Percentiles rank a stretch among this genome's conserved stretches.
phyloP scores from a whole-genome alignment of 2,329 filamentous ascomycete species.

The Ceratocystis harringtonii region DNA sequence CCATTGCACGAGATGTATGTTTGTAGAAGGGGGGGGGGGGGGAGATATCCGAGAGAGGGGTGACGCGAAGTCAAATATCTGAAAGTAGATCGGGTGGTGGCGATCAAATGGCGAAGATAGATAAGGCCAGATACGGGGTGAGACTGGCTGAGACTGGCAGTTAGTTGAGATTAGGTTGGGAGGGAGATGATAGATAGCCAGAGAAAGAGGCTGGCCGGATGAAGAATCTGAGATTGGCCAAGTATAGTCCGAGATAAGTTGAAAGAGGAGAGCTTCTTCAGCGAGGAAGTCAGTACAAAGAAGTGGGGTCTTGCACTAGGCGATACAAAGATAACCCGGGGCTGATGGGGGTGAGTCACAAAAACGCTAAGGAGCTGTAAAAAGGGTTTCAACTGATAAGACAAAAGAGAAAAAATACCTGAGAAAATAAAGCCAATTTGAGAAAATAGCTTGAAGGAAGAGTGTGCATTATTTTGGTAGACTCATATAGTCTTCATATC shows the following conservation, averaged over 20 bases:
- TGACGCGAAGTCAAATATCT: not conserved
- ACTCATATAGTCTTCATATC: not conserved
- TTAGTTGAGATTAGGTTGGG: no score
- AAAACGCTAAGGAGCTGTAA: not conserved
- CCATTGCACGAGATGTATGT: constrained; percentile 24
- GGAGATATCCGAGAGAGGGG: not conserved
- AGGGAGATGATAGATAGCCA: not conserved
- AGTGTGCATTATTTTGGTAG: not conserved
- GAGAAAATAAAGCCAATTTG: not conserved
- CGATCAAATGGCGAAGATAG: no score
- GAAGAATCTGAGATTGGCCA: not conserved
- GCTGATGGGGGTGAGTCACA: not conserved
- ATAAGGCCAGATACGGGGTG: no score
- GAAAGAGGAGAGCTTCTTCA: not conserved
- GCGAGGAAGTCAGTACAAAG: not conserved
- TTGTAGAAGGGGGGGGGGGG: not conserved
- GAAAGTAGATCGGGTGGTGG: not conserved
- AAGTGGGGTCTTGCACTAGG: not conserved
- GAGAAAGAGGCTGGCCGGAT: not conserved
- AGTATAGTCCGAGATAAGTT: not conserved
- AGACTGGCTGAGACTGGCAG: no score
- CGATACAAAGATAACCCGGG: not conserved
- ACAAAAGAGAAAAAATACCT: not conserved
- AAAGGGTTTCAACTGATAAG: not conserved
- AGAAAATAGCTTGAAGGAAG: not conserved